Percentiles rank a stretch among this genome's conserved stretches.
Conservation (phyloP, 2,329 filamentous ascomycete species). For the Sarocladium oryzae region DNA sequence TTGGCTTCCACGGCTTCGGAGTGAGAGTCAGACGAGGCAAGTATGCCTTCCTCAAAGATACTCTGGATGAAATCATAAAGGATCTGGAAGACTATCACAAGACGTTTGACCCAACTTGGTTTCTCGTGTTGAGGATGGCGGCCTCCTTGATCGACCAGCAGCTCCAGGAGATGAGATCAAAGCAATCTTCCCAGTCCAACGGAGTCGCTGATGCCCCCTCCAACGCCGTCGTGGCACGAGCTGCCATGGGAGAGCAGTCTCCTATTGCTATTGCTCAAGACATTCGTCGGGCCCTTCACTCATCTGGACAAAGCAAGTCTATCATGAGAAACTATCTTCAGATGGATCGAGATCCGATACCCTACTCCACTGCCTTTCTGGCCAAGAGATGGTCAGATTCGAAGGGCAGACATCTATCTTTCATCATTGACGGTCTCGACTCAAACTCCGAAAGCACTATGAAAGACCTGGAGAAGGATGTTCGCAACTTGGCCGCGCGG, state of each 20-base stretch:
- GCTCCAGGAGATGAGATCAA: neutral
- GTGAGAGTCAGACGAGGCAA: neutral
- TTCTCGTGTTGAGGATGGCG: constrained; percentile 6
- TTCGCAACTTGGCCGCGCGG: neutral
- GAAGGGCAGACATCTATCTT: neutral
- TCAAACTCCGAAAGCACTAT: neutral
- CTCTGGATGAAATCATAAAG: constrained; percentile 3
- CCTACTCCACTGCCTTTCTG: neutral
- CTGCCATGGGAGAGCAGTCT: neutral
- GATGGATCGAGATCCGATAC: neutral
- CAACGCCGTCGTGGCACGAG: neutral
- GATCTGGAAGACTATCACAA: constrained; percentile 4
- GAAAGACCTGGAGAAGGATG: neutral
- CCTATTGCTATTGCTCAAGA: neutral
- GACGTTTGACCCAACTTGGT: constrained; percentile 8
- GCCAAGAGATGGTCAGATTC: neutral
- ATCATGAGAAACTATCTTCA: neutral
- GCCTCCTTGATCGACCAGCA: constrained; percentile 9
- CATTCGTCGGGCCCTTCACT: neutral
- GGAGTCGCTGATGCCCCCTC: neutral
- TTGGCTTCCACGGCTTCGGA: neutral
- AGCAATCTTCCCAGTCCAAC: neutral
- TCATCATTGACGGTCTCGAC: constrained; percentile 1
- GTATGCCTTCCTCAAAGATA: constrained; percentile 9
- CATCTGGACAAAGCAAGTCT: neutral